Percentiles rank a stretch among this genome's conserved stretches.
Evolutionary conservation across 23 red algal genomes (phyloP).

Genomic region (Gracilariopsis chorda): DNA sequence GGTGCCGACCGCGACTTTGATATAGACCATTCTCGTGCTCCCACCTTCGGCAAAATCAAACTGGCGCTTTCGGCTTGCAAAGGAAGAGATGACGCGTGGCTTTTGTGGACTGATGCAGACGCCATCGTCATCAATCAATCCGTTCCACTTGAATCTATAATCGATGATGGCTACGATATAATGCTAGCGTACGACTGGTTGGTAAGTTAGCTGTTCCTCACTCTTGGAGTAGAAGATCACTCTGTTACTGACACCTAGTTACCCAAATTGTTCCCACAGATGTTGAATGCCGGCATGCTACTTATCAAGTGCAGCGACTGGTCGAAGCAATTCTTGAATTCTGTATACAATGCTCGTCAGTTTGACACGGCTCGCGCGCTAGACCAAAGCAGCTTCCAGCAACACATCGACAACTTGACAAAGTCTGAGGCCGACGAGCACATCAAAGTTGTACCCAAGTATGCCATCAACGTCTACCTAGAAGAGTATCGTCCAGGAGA

Average conservation of each 20-base stretch:
- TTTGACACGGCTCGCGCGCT: constrained; percentile 82
- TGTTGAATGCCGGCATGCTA: constrained; percentile 85
- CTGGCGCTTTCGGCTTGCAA: constrained; percentile 72
- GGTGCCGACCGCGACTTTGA: constrained; percentile 17
- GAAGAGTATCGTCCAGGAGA: constrained; percentile 90
- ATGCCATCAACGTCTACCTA: constrained; percentile 80
- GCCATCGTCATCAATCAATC: constrained; percentile 85
- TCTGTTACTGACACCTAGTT: too few species aligned
- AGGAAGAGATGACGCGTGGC: constrained; percentile 65
- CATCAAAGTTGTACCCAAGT: constrained; percentile 74
- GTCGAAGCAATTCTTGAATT: constrained; percentile 40
- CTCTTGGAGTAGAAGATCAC: too few species aligned
- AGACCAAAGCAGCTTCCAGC: constrained; percentile 77
- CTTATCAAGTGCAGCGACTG: constrained; percentile 78
- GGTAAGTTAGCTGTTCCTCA: not conserved
- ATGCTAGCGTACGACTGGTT: constrained; percentile 87
- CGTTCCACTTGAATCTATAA: constrained; percentile 67
- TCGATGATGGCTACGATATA: constrained; percentile 81
- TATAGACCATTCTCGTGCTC: constrained; percentile 60
- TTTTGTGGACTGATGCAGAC: constrained; percentile 90
- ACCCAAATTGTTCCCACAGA: too few species aligned
- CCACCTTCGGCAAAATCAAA: constrained; percentile 90
- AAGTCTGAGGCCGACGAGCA: constrained; percentile 15
- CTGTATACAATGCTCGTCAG: constrained; percentile 62
- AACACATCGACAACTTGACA: constrained; percentile 55